Conservation (phyloP, 2,329 filamentous ascomycete species). For the Chaetoscypha palmicola region DNA sequence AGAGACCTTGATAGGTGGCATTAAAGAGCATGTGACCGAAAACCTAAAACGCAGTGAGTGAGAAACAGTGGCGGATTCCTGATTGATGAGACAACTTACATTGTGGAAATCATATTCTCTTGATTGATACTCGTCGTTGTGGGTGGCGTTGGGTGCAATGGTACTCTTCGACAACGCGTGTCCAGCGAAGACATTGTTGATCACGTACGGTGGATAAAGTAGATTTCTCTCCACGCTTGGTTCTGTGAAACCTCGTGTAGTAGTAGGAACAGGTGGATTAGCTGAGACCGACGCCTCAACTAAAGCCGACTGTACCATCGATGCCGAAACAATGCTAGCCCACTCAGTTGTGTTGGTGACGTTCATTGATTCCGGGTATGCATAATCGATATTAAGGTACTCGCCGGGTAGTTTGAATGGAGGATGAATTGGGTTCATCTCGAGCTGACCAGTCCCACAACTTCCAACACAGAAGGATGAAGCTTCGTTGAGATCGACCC, state of each 20-base stretch:
- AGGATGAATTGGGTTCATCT: slow-evolving; percentile 58
- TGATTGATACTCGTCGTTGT: slow-evolving; percentile 57
- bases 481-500: slow-evolving; percentile 65
- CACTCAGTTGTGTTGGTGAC: slow-evolving; percentile 56
- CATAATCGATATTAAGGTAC: slow-evolving; percentile 50
- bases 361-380: slow-evolving; percentile 64
- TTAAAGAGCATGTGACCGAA: slow-evolving; percentile 70
- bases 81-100: too few species aligned
- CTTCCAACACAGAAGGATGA: slow-evolving; percentile 48
- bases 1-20: slow-evolving; percentile 53
- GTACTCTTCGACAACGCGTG: slow-evolving; percentile 50
- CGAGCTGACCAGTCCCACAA: slow-evolving; percentile 48
- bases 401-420: slow-evolving; percentile 39
- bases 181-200: slow-evolving; percentile 36
- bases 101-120: slow-evolving; percentile 78
- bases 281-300: slow-evolving; percentile 39
- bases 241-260: slow-evolving; percentile 11
- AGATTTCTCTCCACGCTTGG: neutral
- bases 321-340: slow-evolving; percentile 57
- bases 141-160: slow-evolving; percentile 59
- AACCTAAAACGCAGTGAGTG: too few species aligned
- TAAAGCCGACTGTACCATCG: slow-evolving; percentile 64
- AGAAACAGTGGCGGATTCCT: too few species aligned
- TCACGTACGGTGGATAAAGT: slow-evolving; percentile 35
- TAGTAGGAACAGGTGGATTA: slow-evolving; percentile 33